Percentiles rank a stretch among this genome's conserved stretches.
Evolutionary conservation across 192 early-diverging fungal genomes (phyloP).

Genomic region (Backusella sp.): DNA sequence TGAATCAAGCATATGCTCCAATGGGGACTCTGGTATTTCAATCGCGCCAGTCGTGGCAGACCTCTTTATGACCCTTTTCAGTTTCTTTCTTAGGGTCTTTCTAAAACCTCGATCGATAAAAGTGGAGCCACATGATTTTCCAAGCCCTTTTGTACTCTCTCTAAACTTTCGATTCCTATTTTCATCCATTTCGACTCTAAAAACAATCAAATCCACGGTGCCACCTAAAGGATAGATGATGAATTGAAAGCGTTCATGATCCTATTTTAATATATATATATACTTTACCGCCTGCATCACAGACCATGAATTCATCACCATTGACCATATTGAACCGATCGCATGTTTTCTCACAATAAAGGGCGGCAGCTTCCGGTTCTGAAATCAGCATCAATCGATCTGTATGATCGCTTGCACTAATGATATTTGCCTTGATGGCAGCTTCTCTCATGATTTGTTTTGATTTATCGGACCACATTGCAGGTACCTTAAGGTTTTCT

Average conservation of each 20-base stretch:
- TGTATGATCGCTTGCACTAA: conserved; percentile 37
- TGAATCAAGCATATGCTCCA: conserved; percentile 36
- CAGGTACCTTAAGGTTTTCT: conserved; percentile 29
- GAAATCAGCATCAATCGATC: conserved; percentile 47
- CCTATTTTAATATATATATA: too few species aligned
- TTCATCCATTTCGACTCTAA: conserved; percentile 36
- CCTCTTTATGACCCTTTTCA: conserved; percentile 18
- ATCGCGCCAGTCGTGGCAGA: neutral
- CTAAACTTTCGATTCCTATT: conserved; percentile 32
- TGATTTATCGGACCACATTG: conserved; percentile 52
- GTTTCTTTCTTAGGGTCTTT: conserved; percentile 35
- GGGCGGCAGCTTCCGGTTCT: conserved; percentile 54
- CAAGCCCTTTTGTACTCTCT: conserved; percentile 49
- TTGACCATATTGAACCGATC: conserved; percentile 49
- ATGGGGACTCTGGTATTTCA: conserved; percentile 18
- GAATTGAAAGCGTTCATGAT: too few species aligned
- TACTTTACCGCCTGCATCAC: conserved; percentile 49
- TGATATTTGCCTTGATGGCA: conserved; percentile 45
- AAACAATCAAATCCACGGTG: conserved; percentile 52
- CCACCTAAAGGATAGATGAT: conserved; percentile 31
- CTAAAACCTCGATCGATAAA: conserved; percentile 51
- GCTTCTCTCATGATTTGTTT: conserved; percentile 53
- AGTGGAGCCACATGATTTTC: conserved; percentile 51
- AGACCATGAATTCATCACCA: conserved; percentile 55
- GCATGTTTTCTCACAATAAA: conserved; percentile 52